Evolutionary conservation across 257 asterid genomes (phyloP).

Genomic region (Striga asiatica): DNA sequence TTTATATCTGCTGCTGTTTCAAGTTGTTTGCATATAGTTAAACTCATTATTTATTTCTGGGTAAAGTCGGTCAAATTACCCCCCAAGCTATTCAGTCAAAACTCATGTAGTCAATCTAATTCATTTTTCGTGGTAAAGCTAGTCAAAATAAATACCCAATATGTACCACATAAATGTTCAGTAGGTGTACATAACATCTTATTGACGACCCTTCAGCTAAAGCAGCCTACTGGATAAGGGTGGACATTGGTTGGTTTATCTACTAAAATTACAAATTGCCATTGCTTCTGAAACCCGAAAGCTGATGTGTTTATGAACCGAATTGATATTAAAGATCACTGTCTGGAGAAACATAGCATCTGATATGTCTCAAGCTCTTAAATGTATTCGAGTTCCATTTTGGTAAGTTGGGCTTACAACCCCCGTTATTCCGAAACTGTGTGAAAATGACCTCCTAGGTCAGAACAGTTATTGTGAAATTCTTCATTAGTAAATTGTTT

Average conservation of each 20-base stretch:
- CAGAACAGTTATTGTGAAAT: constrained; percentile 1
- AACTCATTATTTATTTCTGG: neutral
- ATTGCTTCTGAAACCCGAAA: neutral
- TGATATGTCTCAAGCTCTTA: neutral
- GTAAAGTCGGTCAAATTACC: neutral
- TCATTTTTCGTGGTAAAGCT: no score
- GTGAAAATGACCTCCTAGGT: constrained; percentile 3
- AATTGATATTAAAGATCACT: neutral
- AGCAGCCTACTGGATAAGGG: constrained; percentile 1
- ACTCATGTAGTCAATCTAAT: no score
- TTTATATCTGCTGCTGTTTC: constrained; percentile 4
- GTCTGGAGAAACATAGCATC: neutral
- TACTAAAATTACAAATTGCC: neutral
- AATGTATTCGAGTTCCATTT: no score
- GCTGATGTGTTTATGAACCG: neutral
- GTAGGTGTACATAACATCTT: no score
- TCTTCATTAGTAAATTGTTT: neutral
- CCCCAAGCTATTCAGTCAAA: no score
- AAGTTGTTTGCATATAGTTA: constrained; percentile 1
- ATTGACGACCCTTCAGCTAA: neutral
- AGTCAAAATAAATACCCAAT: no score
- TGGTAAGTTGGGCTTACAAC: neutral
- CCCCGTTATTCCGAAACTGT: neutral
- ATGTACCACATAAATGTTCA: no score
- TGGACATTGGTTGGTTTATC: neutral